Base-by-base conservation (phyloP, 129 eudicot genomes). In the Apium graveolens region DNA sequence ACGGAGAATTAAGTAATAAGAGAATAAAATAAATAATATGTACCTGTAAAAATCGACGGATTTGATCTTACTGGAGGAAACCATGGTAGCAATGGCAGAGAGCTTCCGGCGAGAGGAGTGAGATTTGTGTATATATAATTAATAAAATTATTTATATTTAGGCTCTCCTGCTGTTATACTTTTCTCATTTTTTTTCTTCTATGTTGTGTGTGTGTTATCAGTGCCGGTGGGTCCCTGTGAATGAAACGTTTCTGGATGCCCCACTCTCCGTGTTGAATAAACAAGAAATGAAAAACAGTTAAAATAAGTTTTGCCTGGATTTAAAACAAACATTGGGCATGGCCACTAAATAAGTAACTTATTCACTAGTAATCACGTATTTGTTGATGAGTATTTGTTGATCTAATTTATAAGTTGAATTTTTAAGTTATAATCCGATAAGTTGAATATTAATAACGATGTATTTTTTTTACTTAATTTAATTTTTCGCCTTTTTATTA, bases 21-120 rank as follows among this genome's bases (percentile, higher is more conserved):
- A 44, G 16, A 44, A 44, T 44, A 12, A 11, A 44, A 44, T 6
- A 6, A 13, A 46, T 46, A 46, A 46, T 14, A 46, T 10, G 1
- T 14, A 16, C 45, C 98, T 87, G 91, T 93, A 93, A 49, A 91
- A 93, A 88, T 93, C 97, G 31, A 93, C 96, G 71, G 98, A 93
- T 89, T 93, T 93, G 91, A 93, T 82, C 87, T 88, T 93, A 43
- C 79, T 77, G 9, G 92, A 27, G 27, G 96, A 89, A 65, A 89
- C 87, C 98, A 93, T 93, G 91, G 81, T 68, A 73, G 81, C 57
- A 51, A 69, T 39, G 27, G 71, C 24, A 13, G 72, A 66, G 37
- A 39, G 20, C 31, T 66, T 66, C 39, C 24, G 41, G n/a, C 57
- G n/a, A 49, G 6, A 2, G 2, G 9, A 57, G 68, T 60, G 68